Evolutionary conservation across 2,329 filamentous ascomycete genomes (phyloP), one percentile per base, ranked within the genome.

Genomic region (Tolypocladium ovalisporum): DNA sequence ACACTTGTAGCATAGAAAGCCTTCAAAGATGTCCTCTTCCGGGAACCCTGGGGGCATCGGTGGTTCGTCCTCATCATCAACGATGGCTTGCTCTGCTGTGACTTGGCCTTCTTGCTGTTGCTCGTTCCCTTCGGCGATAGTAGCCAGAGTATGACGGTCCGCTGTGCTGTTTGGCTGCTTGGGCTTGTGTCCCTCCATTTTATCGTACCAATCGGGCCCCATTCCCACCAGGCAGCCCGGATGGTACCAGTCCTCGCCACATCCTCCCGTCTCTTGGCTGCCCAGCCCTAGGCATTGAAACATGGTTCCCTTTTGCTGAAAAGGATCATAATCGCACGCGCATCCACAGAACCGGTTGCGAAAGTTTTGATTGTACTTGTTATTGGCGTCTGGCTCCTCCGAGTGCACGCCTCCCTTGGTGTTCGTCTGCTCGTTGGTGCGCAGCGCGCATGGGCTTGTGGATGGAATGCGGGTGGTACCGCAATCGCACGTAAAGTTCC

Each of bases 181-280:
- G 22, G 40, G 58, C 54, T 73, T 73, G 52, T 74, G 56, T 58
- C 63, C 70, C 62, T 70, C 68, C 71, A 72, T 76, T 66, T 74
- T 79, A 67, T 87, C 84, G 62, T 79, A 84, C 84, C 88, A 92
- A 59, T 84, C 81, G 13, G 90, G 82, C 0, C 87, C 85, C 63
- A 95, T 75, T 7, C 92, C 92, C 54, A 96, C 84, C 9, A 97
- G 76, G 68, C 93, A 97, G 61, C 94, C 91, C 0, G 93, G 90
- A 74, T 97, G 93, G 80, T 90, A 97, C 93, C 93, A 97, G 68
- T 97, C 93, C 74, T 97, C 93, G 15, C 93, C 93, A 72, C 93
- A 97, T 5, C 92, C 93, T 19, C 92, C 92, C 1, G 87, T 86
- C 63, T 93, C 88, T 15, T 82, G 79, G 0, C 84, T 87, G 1